Percentiles rank a stretch among this genome's conserved stretches.
These are phyloP conservation scores for Kickxella alabastrina DNA, from an alignment of 192 early-diverging fungal genomes.

Conservation along the genomic window DNA sequence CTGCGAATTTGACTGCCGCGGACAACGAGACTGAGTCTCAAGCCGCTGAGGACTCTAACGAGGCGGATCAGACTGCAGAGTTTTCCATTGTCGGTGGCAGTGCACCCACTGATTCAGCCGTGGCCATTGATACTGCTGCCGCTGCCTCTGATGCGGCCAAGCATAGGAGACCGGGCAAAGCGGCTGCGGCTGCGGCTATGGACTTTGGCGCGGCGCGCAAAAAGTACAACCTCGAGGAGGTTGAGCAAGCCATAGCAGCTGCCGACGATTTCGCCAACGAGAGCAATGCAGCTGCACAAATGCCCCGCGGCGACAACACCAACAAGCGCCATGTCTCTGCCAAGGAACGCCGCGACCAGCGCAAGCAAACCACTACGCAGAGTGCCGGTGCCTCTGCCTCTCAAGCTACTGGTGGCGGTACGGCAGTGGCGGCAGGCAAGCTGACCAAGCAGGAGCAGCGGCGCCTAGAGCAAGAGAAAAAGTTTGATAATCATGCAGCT, in stretches of 20 bases:
- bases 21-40: not conserved
- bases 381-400: slow-evolving; percentile 2
- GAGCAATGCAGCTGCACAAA: too few relatives aligned
- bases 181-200: not conserved
- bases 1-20: too few relatives aligned
- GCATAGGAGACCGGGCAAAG: too few relatives aligned
- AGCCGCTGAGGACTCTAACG: slow-evolving; percentile 4
- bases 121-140: not conserved
- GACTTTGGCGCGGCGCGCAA: slow-evolving; percentile 38
- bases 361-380: too few relatives aligned
- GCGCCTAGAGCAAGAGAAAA: slow-evolving; percentile 27
- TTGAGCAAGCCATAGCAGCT: slow-evolving; percentile 36
- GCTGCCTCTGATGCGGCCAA: not conserved
- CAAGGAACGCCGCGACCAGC: slow-evolving; percentile 79
- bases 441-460: slow-evolving; percentile 41
- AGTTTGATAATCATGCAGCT: slow-evolving; percentile 15
- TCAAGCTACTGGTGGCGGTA: not conserved
- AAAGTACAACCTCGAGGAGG: slow-evolving; percentile 55
- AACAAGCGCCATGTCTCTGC: slow-evolving; percentile 60
- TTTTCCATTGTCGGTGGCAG: too few relatives aligned
- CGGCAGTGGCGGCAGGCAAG: slow-evolving; percentile 2
- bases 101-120: not conserved
- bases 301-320: not conserved
- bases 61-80: slow-evolving; percentile 3
- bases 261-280: slow-evolving; percentile 12